These are phyloP conservation scores for Trichoderma koningiopsis DNA, from an alignment of 2,329 filamentous ascomycete genomes.

Conservation along the genomic window DNA sequence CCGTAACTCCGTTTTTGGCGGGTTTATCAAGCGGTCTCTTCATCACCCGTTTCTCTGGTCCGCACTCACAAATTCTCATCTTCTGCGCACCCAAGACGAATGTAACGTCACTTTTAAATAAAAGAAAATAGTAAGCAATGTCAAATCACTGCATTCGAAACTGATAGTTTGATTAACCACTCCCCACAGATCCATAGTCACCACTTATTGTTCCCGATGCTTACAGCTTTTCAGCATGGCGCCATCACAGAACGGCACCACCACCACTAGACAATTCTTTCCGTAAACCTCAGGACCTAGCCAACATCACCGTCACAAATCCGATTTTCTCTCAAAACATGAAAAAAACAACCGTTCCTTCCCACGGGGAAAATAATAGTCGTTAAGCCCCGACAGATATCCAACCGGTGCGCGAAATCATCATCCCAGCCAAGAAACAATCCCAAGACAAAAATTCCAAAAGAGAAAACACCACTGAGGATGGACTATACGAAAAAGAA, in stretches of 20 bases:
- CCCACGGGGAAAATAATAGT: background rate
- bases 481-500: background rate
- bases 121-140: background rate
- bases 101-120: background rate
- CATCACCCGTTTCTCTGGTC: background rate
- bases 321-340: conserved; percentile 6
- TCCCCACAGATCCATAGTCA: background rate
- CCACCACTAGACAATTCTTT: background rate
- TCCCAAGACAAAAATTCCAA: background rate
- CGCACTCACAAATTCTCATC: background rate
- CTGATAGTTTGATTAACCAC: conserved; percentile 4
- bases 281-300: background rate
- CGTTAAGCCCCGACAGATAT: conserved; percentile 5
- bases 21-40: background rate
- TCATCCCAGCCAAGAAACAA: conserved; percentile 8
- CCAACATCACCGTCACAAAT: conserved; percentile 24
- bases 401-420: conserved; percentile 28
- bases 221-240: background rate
- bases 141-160: background rate
- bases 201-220: background rate
- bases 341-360: background rate
- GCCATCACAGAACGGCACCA: background rate
- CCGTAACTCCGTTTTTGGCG: background rate
- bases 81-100: background rate
- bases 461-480: background rate